Evolutionary conservation across 2,329 filamentous ascomycete genomes (phyloP).

Genomic region (Leptoxyphium fumago): DNA sequence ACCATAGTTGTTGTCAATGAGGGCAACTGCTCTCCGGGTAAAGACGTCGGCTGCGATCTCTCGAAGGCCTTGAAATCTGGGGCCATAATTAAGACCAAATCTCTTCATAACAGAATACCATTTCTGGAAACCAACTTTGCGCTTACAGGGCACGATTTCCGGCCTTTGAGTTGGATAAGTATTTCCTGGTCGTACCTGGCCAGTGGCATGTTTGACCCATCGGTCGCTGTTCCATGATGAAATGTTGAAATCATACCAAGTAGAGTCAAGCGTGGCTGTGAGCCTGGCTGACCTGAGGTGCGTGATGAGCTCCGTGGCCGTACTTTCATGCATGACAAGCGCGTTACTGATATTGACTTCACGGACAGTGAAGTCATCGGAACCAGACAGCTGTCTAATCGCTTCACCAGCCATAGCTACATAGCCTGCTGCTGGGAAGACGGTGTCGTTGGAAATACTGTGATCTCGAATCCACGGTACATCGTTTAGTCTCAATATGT

Average conservation of each 20-base stretch:
- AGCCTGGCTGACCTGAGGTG: neutral
- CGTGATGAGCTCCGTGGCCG: neutral
- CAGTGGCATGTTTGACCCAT: neutral
- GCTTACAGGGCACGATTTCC: too few species aligned
- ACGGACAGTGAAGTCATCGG: neutral
- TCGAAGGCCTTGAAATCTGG: too few species aligned
- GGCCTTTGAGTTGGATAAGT: too few species aligned
- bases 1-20: too few species aligned
- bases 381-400: neutral
- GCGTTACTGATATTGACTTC: neutral
- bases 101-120: too few species aligned
- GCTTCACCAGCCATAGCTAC: conserved; percentile 4
- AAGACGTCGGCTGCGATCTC: too few species aligned
- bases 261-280: neutral
- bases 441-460: conserved; percentile 2
- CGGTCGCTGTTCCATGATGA: neutral
- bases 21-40: too few species aligned
- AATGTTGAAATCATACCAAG: neutral
- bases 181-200: neutral
- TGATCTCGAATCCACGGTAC: conserved; percentile 4
- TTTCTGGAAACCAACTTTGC: too few species aligned
- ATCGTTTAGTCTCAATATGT: neutral
- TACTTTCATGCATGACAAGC: neutral
- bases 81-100: too few species aligned
- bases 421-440: conserved; percentile 4